Evolutionary conservation across 2,329 filamentous ascomycete genomes (phyloP), one percentile per base, ranked within the genome.

Genomic region (Penicillium sp.): DNA sequence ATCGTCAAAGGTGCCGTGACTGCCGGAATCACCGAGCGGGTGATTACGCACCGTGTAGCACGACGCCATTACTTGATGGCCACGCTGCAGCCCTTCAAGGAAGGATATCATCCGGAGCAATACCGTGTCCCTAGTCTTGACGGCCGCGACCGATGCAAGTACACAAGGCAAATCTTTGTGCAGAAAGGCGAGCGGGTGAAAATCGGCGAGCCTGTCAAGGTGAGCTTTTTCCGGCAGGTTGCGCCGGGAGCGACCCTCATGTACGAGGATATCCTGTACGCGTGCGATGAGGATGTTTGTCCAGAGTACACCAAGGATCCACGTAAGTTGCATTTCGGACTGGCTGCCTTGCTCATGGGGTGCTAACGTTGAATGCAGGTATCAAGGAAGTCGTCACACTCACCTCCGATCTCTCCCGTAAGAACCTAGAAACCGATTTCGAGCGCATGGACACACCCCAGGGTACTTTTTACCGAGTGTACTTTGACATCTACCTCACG

Each of bases 311-410:
- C 91, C 60, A 98, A 97, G 71, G 93, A 98, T 81, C 91, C 93
- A 61, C 88, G 93, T 95, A 84, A 84, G 90, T 87, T 55, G 38
- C 42, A 22, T 28, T 17, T 35, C 42, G n/a, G n/a, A n/a, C n/a
- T n/a, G n/a, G n/a, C n/a, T n/a, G n/a, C 1, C 41, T 34, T 28
- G 22, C n/a, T n/a, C 31, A 15, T 35, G 21, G 2, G 10, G 19
- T n/a, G 45, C 32, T 44, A 31, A 40, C 26, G 33, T 12, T 50
- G n/a, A 40, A 8, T 53, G 56, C 59, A 96, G 91, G 90, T 60
- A 97, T 97, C 80, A 97, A 97, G 80, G 93, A 97, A 72, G 89
- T 97, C 50, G 93, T 97, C 57, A 98, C 93, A 1, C 83, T 98
- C 44, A 97, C 93, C 2, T 97, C 91, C 2, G 93, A 98, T 68